Percentiles rank a stretch among this genome's conserved stretches.
Conservation (phyloP, 345 rosid genomes). For the Orychophragmus violaceus region DNA sequence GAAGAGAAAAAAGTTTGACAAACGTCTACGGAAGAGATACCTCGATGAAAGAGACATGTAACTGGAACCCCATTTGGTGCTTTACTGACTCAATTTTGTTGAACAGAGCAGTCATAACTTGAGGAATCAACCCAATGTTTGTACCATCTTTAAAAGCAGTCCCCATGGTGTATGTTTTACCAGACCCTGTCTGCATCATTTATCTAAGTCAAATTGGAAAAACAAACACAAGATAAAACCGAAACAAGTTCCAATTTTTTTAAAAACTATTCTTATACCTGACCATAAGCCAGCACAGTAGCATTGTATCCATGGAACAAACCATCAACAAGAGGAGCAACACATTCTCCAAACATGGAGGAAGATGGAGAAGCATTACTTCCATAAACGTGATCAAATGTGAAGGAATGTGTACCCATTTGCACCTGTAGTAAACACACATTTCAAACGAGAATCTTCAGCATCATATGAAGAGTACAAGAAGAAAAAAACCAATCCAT, state of each 20-base stretch:
- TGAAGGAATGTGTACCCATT: conserved; percentile 71
- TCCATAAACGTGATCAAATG: conserved; percentile 81
- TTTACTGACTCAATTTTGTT: conserved; percentile 51
- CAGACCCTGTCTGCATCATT: conserved; percentile 74
- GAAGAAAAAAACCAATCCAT: not conserved
- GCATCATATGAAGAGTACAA: not conserved
- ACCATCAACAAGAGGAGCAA: conserved; percentile 68
- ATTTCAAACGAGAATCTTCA: not conserved
- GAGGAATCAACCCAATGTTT: conserved; percentile 60
- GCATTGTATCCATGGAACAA: conserved; percentile 82
- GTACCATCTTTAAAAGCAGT: conserved; percentile 62
- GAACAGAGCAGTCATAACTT: conserved; percentile 62
- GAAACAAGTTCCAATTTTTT: not conserved
- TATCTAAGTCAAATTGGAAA: conserved; percentile 6
- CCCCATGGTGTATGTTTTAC: conserved; percentile 87
- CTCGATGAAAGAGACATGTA: conserved; percentile 87
- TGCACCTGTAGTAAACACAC: conserved; percentile 44
- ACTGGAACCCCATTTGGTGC: conserved; percentile 54
- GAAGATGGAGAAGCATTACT: conserved; percentile 50
- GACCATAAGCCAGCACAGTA: conserved; percentile 84
- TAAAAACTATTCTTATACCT: conserved; percentile 38
- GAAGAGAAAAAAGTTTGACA: not conserved
- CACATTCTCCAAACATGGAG: conserved; percentile 63
- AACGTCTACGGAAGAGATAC: conserved; percentile 33
- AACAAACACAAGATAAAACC: not conserved